Percentiles rank a stretch among this genome's conserved stretches.
These are phyloP conservation scores for Xylariaceae sp. DNA, from an alignment of 2,329 filamentous ascomycete genomes.

Conservation along the genomic window DNA sequence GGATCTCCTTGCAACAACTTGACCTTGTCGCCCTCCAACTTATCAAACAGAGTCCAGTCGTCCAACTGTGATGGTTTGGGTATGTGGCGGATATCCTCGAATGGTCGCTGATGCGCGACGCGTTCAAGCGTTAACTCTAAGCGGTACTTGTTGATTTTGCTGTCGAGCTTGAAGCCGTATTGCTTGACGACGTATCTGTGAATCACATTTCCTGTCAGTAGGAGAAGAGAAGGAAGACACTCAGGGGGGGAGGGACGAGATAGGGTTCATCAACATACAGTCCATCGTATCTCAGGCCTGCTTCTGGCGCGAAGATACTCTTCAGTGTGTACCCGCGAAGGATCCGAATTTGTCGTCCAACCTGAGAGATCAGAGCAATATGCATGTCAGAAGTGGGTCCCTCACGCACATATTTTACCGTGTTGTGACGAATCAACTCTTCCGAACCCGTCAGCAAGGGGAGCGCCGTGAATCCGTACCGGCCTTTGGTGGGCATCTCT, in stretches of 20 bases:
- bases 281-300: conserved; percentile 64
- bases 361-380: conserved; percentile 54
- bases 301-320: conserved; percentile 58
- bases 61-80: conserved; percentile 63
- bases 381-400: conserved; percentile 55
- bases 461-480: conserved; percentile 55
- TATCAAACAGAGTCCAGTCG: conserved; percentile 61
- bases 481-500: conserved; percentile 54
- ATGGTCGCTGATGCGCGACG: conserved; percentile 48
- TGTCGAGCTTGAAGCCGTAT: conserved; percentile 54
- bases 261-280: conserved; percentile 50
- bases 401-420: conserved; percentile 53
- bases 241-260: background rate
- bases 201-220: background rate
- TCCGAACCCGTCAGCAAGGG: conserved; percentile 60
- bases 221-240: background rate
- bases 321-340: conserved; percentile 58
- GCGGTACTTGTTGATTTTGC: conserved; percentile 49
- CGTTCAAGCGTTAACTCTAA: conserved; percentile 56
- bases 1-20: conserved; percentile 48
- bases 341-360: conserved; percentile 59
- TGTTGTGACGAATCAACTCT: conserved; percentile 45
- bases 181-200: conserved; percentile 56
- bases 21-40: conserved; percentile 52
- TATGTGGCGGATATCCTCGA: conserved; percentile 52